A percentile compares a stretch with the other conserved stretches of the same genome.
These are phyloP conservation scores for Incumbomyces lentus DNA, from an alignment of 2,329 filamentous ascomycete species.

Conservation along the genomic window DNA sequence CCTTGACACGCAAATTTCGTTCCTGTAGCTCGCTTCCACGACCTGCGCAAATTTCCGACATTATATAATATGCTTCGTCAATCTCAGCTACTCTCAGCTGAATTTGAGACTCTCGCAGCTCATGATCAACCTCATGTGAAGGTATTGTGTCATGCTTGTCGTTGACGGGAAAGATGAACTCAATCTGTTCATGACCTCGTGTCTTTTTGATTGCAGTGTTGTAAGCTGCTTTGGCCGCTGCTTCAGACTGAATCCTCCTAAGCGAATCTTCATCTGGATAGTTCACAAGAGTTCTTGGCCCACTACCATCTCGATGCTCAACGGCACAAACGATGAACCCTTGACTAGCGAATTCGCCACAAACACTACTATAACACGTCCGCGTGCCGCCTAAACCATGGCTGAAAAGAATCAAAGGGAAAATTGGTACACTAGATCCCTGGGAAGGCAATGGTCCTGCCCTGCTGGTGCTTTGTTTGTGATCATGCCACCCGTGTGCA, in stretches of 20 bases:
- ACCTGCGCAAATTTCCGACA: constrained; percentile 47
- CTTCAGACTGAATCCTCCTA: constrained; percentile 23
- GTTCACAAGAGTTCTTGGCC: constrained; percentile 52
- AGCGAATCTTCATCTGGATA: constrained; percentile 31
- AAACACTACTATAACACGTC: constrained; percentile 53
- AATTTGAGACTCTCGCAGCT: constrained; percentile 52
- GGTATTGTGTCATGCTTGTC: constrained; percentile 43
- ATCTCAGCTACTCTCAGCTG: constrained; percentile 54
- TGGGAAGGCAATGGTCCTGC: constrained; percentile 31
- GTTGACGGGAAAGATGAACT: constrained; percentile 42
- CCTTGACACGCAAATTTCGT: constrained; percentile 46
- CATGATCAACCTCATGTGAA: constrained; percentile 48
- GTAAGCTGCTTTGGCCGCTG: constrained; percentile 16
- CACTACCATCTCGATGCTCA: constrained; percentile 56
- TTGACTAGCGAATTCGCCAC: constrained; percentile 56
- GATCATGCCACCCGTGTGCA: constrained; percentile 28
- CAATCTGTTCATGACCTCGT: constrained; percentile 40
- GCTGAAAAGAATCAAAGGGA: constrained; percentile 56
- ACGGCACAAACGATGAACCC: constrained; percentile 55
- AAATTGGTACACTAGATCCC: constrained; percentile 34
- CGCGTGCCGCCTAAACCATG: constrained; percentile 56
- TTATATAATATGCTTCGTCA: constrained; percentile 50
- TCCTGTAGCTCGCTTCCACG: constrained; percentile 41
- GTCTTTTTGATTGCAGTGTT: background rate
- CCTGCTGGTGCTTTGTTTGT: constrained; percentile 31